Base-by-base conservation (phyloP, 768 basidiomycete genomes). In the Lactarius trivialis region DNA sequence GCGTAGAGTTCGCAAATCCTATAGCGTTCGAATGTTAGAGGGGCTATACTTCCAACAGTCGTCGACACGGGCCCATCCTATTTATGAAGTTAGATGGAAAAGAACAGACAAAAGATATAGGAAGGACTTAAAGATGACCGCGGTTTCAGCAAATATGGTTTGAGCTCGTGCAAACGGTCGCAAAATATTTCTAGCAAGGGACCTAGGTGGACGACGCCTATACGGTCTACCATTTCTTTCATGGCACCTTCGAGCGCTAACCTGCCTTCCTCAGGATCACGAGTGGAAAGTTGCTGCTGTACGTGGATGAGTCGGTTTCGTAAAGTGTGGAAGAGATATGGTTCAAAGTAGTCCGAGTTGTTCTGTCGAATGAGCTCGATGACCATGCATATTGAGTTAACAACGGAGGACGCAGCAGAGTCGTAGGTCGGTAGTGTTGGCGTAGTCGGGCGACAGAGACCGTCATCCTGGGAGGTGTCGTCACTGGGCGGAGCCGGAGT, bases 291-390 rank as follows among this genome's bases (percentile, higher is more conserved):
- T 54, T 88, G 83, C 68, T 93, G 91, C 69, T 93, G 93, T 6
- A 93, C 82, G 55, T 86, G 85, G 65, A 98, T 94, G 37, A 98
- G 81, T 51, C 93, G 84, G 71, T 94, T 94, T 54, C 95, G 85
- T 48, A 97, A 76, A 1, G 91, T 93, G 70, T 97, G 95, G 75
- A 97, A 98, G 14, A 98, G 81, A 73, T 94, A 96, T 5, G 95
- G 96, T 75, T 99, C 97, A 70, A 97, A 95, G 71, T 94, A 98
- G 73, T 99, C 96, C 41, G 95, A 96, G 73, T 98, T 98, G 74
- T 98, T 98, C 72, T 98, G 94, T 56, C 95, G 84, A 67, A 98
- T 97, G 43, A 97, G 81, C 72, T 98, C 96, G 66, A 95, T 89
- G 63, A 98, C 79, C 69, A 98, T 85, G 48, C 88, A 86, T 67